These are phyloP conservation scores for Cercospora beticola DNA, from an alignment of 2,329 filamentous ascomycete genomes.

Conservation along the genomic window DNA sequence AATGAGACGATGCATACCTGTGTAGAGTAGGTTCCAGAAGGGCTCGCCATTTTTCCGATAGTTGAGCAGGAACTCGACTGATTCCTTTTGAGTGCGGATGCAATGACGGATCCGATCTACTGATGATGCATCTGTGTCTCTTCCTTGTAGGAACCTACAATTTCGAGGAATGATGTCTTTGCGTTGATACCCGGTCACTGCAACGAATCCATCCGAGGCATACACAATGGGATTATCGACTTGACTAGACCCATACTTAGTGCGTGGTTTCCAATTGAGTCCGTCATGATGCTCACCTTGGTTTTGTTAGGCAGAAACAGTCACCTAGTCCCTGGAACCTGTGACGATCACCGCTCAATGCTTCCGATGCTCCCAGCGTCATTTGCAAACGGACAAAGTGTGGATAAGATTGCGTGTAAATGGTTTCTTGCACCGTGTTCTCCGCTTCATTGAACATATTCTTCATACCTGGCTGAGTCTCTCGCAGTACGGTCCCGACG, in stretches of 20 bases:
- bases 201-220: constrained; percentile 54
- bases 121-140: constrained; percentile 47
- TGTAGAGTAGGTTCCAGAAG: constrained; percentile 59
- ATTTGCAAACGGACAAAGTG: constrained; percentile 56
- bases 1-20: neutral
- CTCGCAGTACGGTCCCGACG: neutral
- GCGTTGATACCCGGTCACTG: constrained; percentile 52
- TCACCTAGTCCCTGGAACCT: constrained; percentile 57
- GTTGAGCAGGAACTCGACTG: constrained; percentile 54
- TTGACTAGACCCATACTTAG: constrained; percentile 25
- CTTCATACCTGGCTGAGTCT: neutral
- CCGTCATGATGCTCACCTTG: constrained; percentile 31
- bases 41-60: constrained; percentile 53
- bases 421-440: constrained; percentile 16
- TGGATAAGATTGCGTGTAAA: constrained; percentile 49
- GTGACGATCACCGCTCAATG: constrained; percentile 45
- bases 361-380: constrained; percentile 47
- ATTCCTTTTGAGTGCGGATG: constrained; percentile 47
- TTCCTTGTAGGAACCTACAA: constrained; percentile 53
- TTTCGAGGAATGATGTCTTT: constrained; percentile 52
- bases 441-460: constrained; percentile 22
- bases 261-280: neutral
- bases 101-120: constrained; percentile 46
- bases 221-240: constrained; percentile 53
- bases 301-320: constrained; percentile 60